Evolutionary conservation across 73 alveolate species (phyloP).

Genomic region (Effrenium voratum): DNA sequence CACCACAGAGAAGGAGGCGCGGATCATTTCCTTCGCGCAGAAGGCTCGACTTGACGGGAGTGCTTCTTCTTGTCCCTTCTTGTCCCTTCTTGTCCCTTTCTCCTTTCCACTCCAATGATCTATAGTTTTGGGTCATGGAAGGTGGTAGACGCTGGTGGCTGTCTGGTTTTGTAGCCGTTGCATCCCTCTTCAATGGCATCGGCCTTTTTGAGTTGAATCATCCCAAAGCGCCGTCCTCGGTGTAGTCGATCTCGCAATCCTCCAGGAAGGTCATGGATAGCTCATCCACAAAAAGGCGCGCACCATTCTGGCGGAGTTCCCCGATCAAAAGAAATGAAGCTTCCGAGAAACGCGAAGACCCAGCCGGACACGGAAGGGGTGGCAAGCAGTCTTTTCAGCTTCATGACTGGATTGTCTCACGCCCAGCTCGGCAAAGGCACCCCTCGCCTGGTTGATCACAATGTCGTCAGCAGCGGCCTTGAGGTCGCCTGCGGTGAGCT

Average conservation of each 20-base stretch:
- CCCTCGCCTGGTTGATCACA: slow-evolving; percentile 56
- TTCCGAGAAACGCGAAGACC: not conserved
- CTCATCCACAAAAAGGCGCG: slow-evolving; percentile 87
- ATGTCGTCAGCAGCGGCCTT: slow-evolving; percentile 77
- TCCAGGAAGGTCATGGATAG: slow-evolving; percentile 92
- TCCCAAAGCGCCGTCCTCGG: slow-evolving; percentile 64
- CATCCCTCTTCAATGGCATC: too few species aligned
- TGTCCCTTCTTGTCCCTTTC: too few species aligned
- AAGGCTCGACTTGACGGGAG: not conserved
- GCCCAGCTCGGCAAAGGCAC: not conserved
- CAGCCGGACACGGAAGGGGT: not conserved
- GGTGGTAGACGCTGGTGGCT: too few species aligned
- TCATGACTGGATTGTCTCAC: not conserved
- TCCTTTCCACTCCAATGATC: too few species aligned
- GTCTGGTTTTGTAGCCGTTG: too few species aligned
- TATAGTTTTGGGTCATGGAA: not conserved
- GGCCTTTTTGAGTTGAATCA: too few species aligned
- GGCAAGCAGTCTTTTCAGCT: not conserved
- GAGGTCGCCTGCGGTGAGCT: slow-evolving; percentile 81
- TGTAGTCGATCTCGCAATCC: slow-evolving; percentile 91
- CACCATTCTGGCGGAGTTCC: slow-evolving; percentile 48
- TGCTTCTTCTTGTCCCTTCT: too few species aligned
- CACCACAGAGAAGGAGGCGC: slow-evolving; percentile 89
- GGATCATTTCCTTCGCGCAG: slow-evolving; percentile 70
- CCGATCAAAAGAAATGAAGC: not conserved